Evolutionary conservation across 129 eudicot species (phyloP), one percentile per base, ranked within the genome.

Genomic region (Flaveria linearis): DNA sequence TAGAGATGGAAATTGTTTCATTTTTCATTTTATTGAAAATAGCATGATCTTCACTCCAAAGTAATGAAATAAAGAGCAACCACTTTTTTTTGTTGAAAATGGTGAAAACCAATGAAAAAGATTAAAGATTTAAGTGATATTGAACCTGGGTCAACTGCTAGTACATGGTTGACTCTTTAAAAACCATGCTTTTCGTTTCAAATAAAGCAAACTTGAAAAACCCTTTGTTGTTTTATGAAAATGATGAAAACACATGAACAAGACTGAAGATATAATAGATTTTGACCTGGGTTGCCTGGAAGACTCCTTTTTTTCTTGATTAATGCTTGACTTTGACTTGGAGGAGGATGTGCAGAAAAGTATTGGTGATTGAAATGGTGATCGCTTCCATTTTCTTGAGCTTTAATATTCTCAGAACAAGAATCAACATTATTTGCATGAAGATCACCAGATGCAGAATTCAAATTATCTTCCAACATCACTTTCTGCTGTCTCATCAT

Each of bases 211-310:
- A 73, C 42, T 0, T 57, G 15, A 22, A 61, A 74, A 74, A 62
- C 61, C 78, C 5, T 6, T 5, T 2, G 14, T 33, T n/a, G 46
- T 26, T 53, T 51, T 68, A 18, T 47, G 39, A n/a, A 33, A 66
- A 18, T 11, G 5, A 4, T 16, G 46, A 26, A 69, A 57, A 69
- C 17, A 30, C 23, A 68, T 22, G 25, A 30, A 64, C 22, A 30
- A 25, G 56, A 57, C 58, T 49, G 39, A 76, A 49, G 74, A 33
- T 77, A 15, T 41, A 57, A 26, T 64, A 79, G 68, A 72, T 63
- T 50, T 64, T 36, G 65, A 88, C 94, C 94, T 86, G 94, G 94
- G 73, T 89, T 83, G 76, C 94, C 94, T 57, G 94, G 94, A 73
- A 86, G 91, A 66, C 68, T 89, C 82, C 94, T 84, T 71, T 84